These are phyloP conservation scores for Arachis monticola DNA, from an alignment of 331 rosid species.

Conservation along the genomic window DNA sequence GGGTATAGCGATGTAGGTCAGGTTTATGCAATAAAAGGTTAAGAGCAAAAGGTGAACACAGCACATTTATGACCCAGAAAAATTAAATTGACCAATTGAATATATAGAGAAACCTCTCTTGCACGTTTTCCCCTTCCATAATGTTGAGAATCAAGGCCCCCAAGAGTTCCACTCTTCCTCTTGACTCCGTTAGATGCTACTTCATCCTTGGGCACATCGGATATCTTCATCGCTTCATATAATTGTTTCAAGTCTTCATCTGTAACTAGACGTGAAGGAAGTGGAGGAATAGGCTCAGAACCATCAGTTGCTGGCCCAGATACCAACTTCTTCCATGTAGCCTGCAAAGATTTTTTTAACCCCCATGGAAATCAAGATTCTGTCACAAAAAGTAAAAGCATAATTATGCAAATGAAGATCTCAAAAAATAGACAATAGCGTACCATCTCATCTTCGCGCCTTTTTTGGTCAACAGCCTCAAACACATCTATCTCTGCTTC, in stretches of 20 bases:
- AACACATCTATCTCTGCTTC: conserved; percentile 94
- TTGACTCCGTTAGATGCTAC: conserved; percentile 68
- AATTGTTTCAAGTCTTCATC: conserved; percentile 86
- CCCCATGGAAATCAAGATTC: conserved; percentile 17
- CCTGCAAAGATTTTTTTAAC: conserved; percentile 55
- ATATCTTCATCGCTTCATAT: conserved; percentile 85
- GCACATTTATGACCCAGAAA: conserved; percentile 26
- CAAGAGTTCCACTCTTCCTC: conserved; percentile 71
- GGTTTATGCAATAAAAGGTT: conserved; percentile 2
- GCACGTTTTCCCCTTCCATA: conserved; percentile 98
- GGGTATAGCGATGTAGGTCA: background rate
- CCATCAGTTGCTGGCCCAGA: conserved; percentile 53
- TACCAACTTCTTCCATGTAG: conserved; percentile 73
- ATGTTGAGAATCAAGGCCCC: conserved; percentile 82
- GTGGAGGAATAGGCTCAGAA: conserved; percentile 59
- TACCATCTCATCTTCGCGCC: conserved; percentile 85
- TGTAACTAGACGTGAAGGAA: conserved; percentile 91
- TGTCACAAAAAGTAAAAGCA: conserved; percentile 26
- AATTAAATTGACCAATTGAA: background rate
- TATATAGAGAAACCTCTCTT: conserved; percentile 79
- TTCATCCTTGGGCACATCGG: conserved; percentile 67
- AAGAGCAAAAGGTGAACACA: background rate
- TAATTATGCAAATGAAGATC: conserved; percentile 12
- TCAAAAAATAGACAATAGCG: conserved; percentile 35
- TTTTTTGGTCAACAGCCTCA: conserved; percentile 84